Conservation (phyloP, 805 yeast genomes). For the Cyberlindnera galapagoensis region DNA sequence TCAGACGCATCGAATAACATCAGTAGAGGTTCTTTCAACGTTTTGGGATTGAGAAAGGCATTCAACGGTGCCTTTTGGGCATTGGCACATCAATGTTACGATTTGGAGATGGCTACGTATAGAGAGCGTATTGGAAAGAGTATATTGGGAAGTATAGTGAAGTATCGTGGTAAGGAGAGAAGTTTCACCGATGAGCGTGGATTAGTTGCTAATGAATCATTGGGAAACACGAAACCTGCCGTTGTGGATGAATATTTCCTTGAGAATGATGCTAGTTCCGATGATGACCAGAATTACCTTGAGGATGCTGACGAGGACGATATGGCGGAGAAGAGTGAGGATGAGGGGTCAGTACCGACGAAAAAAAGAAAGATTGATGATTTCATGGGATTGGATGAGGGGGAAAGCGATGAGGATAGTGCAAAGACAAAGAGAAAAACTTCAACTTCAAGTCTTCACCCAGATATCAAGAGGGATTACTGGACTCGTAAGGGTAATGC, state of each 20-base stretch:
- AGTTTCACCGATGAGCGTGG: constrained; percentile 73
- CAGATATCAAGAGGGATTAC: constrained; percentile 25
- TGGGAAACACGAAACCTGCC: constrained; percentile 17
- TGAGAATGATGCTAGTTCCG: constrained; percentile 10
- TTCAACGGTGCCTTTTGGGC: constrained; percentile 85
- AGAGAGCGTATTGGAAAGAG: constrained; percentile 64
- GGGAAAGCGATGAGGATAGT: constrained; percentile 22
- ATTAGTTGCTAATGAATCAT: constrained; percentile 40
- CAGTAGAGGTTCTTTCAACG: constrained; percentile 76
- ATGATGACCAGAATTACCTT: constrained; percentile 13
- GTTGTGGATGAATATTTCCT: constrained; percentile 4
- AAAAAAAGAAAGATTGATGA: constrained; percentile 12
- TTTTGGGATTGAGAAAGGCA: constrained; percentile 73
- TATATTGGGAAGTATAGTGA: constrained; percentile 73
- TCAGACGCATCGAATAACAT: constrained; percentile 79
- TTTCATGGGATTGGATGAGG: constrained; percentile 16
- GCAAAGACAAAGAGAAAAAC: constrained; percentile 4
- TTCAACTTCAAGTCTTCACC: constrained; percentile 12
- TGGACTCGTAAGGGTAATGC: constrained; percentile 33
- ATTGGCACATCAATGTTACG: constrained; percentile 68
- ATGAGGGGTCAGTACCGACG: constrained; percentile 4
- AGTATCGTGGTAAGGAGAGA: constrained; percentile 65
- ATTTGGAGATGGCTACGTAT: constrained; percentile 57
- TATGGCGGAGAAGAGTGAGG: constrained; percentile 4
- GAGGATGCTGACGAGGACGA: constrained; percentile 7